Base-by-base conservation (phyloP, 2,329 filamentous ascomycete genomes). In the Ophiostoma fasciatum region DNA sequence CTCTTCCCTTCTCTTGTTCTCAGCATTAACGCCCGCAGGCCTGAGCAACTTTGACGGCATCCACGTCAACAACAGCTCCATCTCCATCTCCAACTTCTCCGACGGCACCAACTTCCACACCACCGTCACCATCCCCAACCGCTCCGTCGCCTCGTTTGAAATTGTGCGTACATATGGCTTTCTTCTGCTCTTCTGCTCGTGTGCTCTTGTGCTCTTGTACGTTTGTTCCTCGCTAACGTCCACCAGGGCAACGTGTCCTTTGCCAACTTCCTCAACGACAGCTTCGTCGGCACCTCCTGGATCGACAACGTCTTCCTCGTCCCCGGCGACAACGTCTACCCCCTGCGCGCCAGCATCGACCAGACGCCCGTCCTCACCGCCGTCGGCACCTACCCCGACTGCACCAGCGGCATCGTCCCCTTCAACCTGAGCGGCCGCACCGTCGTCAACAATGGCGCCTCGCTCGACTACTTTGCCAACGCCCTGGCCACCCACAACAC, bases 171-270 rank as follows among this genome's bases (percentile, higher is more conserved):
- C 13, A 32, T 21, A n/a, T 17, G 19, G 3, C 12, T 38, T 28
- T 28, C 15, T 12, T 25, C 10, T 28, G n/a, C 27, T 19, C 21
- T 11, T 26, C 26, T 15, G 18, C 12, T 9, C 29, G 9, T 30
- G 10, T n/a, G 14, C 5, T 17, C 2, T 7, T 14, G 8, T 12
- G 12, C 9, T 18, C 14, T 13, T 10, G 21, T 28, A 29, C 25
- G n/a, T n/a, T n/a, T n/a, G n/a, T n/a, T n/a, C 9, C 7, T 14
- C 4, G 9, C 29, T 32, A 32, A 31, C 18, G n/a, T n/a, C n/a
- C 15, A 26, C 19, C 38, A 74, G 62, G 78, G 78, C 46, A 77
- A 80, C 47, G 60, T 71, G 25, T 68, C 67, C 20, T 77, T 79
- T 54, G 56, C 62, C 53, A 73, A 72, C 49, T 69, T 60, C 46